Base-by-base conservation (phyloP, 139 green algal species). In the Tetradesmus lagerheimii region DNA sequence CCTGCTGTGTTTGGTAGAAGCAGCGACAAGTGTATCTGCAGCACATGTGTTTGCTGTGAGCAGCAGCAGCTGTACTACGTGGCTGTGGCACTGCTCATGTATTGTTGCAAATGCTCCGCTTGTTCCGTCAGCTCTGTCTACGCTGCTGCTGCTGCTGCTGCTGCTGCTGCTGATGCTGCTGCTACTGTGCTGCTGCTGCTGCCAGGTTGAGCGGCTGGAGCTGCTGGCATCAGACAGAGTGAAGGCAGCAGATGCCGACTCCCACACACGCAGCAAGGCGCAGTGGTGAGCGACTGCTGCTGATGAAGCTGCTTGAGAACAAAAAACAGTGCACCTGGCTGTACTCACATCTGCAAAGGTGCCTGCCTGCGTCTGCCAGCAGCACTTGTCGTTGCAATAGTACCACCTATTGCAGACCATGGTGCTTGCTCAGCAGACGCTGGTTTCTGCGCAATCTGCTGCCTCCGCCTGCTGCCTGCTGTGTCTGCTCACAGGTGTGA, bases 271-370 rank as follows among this genome's bases (percentile, higher is more conserved):
- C 14, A n/a, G n/a, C 20, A 71, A 39, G 18, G 75, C 86, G 31
- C 18, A 84, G 64, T 90, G 86, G 86, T 88, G 71, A 66, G 80
- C 47, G 38, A 47, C 35, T 29, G 71, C n/a, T n/a, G 31, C n/a
- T 23, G 71, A n/a, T 25, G 41, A 4, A 71, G 37, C 79, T 35
- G 27, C 79, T 4, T 38, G n/a, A 11, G 14, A 23, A 18, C 9
- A 20, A 20, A 25, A 6, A 27, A 71, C 25, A 8, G 31, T 64
- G 57, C 57, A 31, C 57, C 23, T 71, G 57, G 57, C 57, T 64
- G 12, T 64, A 50, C 43, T 50, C 20, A 14, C 47, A 62, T 20
- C 12, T 2, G 2, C 47, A 62, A 1, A 11, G 5, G 20, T 20
- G 47, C 47, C 47, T 20, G 47, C 47, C 8, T 18, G n/a, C 47